Base-by-base conservation (phyloP, 2,329 filamentous ascomycete species). In the Pyrenophora graminea region DNA sequence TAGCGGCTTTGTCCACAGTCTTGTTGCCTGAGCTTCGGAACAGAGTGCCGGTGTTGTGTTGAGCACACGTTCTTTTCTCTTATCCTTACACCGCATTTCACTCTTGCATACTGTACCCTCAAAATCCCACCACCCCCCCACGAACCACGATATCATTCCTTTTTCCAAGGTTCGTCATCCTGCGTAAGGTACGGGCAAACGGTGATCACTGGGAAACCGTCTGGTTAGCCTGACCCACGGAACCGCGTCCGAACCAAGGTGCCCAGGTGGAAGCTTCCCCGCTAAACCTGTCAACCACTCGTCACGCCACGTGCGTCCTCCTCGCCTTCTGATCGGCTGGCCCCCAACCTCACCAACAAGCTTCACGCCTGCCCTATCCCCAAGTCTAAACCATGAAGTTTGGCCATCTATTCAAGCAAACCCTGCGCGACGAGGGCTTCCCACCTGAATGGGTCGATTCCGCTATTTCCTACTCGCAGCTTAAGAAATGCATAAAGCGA, bases 401-500 rank as follows among this genome's bases (percentile, higher is more conserved):
- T 74, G 90, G 86, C 23, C 89, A 88, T 69, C 83, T 86, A 66
- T 94, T 91, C 70, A 85, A 86, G 68, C 82, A 87, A 63, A 81
- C 82, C 42, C 80, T 96, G 55, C 79, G 83, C 56, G 82, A 79
- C 58, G 87, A 90, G 79, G 87, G 83, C 58, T 96, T 91, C 69
- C 91, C 91, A 6, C 76, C 82, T 42, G 85, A 87, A 67, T 85
- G 82, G 82, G 75, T 91, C 41, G 81, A 87, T 38, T 86, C 85
- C 23, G 90, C 91, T 41, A 89, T 96, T 55, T 90, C 89, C 2
- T 96, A 96, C 71, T 83, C 87, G 38, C 84, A 91, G 72, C 82
- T 96, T 49, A 96, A 96, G 75, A 96, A 95, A 77, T 90, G 89
- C 74, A 87, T 96, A 68, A 93, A 92, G 69, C 87, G 86, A 68